phyloP scores from a whole-genome alignment of 177 flowering plant genomes.

The Vitis hybrid region DNA sequence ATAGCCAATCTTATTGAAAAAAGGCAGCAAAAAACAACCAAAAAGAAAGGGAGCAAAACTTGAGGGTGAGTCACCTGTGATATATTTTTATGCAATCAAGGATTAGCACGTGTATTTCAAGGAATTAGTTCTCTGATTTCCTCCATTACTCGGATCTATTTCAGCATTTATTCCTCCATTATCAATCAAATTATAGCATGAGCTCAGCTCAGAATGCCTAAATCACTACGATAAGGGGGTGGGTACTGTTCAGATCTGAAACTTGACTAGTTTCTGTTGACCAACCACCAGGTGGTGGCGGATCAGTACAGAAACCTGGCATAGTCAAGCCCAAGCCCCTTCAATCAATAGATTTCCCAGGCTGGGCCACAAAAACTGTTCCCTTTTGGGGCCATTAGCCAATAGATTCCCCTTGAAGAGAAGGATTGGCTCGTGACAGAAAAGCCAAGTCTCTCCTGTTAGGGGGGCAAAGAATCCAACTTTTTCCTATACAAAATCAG shows the following conservation, averaged over 20 bases:
- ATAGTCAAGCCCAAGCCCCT: too few relatives aligned
- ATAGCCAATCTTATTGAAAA: background rate
- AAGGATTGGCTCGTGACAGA: conserved; percentile 37
- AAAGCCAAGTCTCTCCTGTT: conserved; percentile 26
- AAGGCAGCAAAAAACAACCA: background rate
- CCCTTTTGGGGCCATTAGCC: background rate
- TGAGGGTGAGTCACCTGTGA: background rate
- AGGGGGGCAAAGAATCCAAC: conserved; percentile 30
- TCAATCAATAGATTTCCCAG: background rate
- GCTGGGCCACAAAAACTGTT: conserved; percentile 6
- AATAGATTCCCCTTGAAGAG: conserved; percentile 12
- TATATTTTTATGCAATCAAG: too few relatives aligned
- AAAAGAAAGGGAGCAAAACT: background rate
- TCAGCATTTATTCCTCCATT: too few relatives aligned
- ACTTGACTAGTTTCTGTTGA: too few relatives aligned
- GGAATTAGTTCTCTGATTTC: too few relatives aligned
- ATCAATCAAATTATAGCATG: too few relatives aligned
- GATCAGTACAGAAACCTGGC: too few relatives aligned
- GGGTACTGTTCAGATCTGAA: too few relatives aligned
- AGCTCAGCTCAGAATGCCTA: too few relatives aligned
- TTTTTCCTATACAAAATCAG: conserved; percentile 6
- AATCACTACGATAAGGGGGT: too few relatives aligned
- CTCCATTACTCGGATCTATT: too few relatives aligned
- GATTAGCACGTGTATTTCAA: too few relatives aligned
- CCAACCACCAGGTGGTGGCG: background rate